Percentiles rank a stretch among this genome's conserved stretches.
Conservation (phyloP, 805 yeast species). For the baker's yeast (Saccharomyces cerevisiae) region DNA sequence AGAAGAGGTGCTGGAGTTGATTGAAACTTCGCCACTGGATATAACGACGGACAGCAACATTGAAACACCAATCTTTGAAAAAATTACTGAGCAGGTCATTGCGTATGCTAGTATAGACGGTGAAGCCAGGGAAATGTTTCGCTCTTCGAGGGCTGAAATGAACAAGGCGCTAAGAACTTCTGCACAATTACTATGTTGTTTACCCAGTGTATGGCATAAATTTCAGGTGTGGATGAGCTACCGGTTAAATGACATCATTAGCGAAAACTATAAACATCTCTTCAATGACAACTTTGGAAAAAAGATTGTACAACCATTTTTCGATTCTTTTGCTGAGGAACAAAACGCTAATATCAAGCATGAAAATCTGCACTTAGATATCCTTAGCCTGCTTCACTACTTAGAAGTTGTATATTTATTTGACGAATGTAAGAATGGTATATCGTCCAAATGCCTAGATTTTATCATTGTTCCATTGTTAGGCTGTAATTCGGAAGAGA, state of each 20-base stretch:
- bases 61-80: neutral
- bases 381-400: conserved; percentile 27
- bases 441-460: conserved; percentile 8
- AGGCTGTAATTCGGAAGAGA: conserved; percentile 13
- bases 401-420: conserved; percentile 33
- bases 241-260: conserved; percentile 5
- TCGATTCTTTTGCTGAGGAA: neutral
- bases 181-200: conserved; percentile 7
- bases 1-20: neutral
- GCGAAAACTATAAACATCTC: conserved; percentile 5
- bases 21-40: neutral
- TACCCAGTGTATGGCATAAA: conserved; percentile 4
- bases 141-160: neutral
- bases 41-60: neutral
- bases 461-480: conserved; percentile 13
- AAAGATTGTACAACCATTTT: conserved; percentile 2
- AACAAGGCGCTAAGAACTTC: neutral
- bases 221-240: conserved; percentile 10
- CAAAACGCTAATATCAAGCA: conserved; percentile 2
- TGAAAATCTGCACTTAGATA: neutral
- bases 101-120: neutral
- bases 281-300: conserved; percentile 6
- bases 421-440: conserved; percentile 9
- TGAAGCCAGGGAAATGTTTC: neutral
- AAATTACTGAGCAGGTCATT: neutral